Evolutionary conservation across 345 rosid genomes (phyloP).

Genomic region (Orychophragmus violaceus): DNA sequence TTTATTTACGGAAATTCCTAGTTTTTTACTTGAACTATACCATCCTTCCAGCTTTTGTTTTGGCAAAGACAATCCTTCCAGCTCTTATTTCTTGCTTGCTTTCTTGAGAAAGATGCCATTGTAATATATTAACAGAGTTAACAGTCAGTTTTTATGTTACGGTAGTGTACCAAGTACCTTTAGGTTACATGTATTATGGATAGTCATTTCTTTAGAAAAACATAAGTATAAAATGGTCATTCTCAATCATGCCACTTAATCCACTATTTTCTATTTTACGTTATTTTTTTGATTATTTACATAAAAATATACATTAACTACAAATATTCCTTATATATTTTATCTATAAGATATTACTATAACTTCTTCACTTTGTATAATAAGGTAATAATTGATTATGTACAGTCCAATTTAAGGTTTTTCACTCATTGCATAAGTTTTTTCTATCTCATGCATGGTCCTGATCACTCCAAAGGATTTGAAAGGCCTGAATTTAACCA

Average conservation of each 20-base stretch:
- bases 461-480: not conserved
- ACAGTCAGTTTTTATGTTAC: too few species aligned
- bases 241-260: too few species aligned
- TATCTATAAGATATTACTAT: not conserved
- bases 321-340: not conserved
- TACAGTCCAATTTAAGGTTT: not conserved
- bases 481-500: slow-evolving; percentile 1
- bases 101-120: too few species aligned
- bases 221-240: not conserved
- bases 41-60: too few species aligned
- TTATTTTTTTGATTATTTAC: not conserved
- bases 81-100: too few species aligned
- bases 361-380: not conserved
- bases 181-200: too few species aligned
- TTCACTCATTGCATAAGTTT: not conserved
- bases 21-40: too few species aligned
- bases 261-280: not conserved
- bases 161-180: too few species aligned
- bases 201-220: not conserved
- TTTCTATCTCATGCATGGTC: slow-evolving; percentile 4
- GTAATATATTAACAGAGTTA: too few species aligned
- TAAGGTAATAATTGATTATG: not conserved
- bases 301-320: not conserved
- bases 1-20: too few species aligned
- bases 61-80: too few species aligned